A percentile compares a stretch with the other conserved stretches of the same genome.
Conservation (phyloP, 306 rosid genomes). For the Vigna hirtella region DNA sequence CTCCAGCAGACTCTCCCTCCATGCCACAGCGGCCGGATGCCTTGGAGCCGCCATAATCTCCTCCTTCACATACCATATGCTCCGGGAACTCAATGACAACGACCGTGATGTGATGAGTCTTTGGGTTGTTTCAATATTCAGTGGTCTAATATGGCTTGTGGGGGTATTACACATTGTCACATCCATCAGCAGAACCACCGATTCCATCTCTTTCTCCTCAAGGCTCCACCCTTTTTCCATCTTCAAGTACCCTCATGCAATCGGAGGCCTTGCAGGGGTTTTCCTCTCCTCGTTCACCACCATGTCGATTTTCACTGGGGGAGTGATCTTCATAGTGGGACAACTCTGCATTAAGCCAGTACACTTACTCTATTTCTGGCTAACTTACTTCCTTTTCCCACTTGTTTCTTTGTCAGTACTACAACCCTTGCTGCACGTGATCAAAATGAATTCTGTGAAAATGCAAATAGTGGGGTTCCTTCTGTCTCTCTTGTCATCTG, state of each 20-base stretch:
- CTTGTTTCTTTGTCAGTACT: conserved; percentile 66
- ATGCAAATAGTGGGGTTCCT: conserved; percentile 83
- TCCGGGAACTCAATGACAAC: conserved; percentile 43
- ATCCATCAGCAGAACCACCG: conserved; percentile 49
- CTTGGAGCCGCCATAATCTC: conserved; percentile 68
- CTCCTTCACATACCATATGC: conserved; percentile 82
- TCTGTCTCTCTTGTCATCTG: conserved; percentile 57
- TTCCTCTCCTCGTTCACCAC: conserved; percentile 74
- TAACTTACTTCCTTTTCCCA: conserved; percentile 79
- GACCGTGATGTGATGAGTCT: conserved; percentile 59
- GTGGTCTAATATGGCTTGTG: conserved; percentile 79
- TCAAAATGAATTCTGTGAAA: conserved; percentile 63
- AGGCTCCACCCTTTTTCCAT: conserved; percentile 52
- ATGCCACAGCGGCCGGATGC: conserved; percentile 58
- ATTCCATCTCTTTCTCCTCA: conserved; percentile 42
- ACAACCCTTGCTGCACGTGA: conserved; percentile 64
- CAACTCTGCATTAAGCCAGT: conserved; percentile 67
- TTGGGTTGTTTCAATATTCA: conserved; percentile 88
- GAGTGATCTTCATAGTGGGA: conserved; percentile 70
- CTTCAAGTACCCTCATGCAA: conserved; percentile 70
- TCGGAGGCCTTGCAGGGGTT: conserved; percentile 62
- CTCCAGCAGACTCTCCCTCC: conserved; percentile 66
- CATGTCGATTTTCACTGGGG: conserved; percentile 76
- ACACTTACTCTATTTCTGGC: conserved; percentile 65
- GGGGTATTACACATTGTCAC: conserved; percentile 66